These are phyloP conservation scores for Adansonia rubrostipa DNA, from an alignment of 441 rosid genomes.

Conservation along the genomic window DNA sequence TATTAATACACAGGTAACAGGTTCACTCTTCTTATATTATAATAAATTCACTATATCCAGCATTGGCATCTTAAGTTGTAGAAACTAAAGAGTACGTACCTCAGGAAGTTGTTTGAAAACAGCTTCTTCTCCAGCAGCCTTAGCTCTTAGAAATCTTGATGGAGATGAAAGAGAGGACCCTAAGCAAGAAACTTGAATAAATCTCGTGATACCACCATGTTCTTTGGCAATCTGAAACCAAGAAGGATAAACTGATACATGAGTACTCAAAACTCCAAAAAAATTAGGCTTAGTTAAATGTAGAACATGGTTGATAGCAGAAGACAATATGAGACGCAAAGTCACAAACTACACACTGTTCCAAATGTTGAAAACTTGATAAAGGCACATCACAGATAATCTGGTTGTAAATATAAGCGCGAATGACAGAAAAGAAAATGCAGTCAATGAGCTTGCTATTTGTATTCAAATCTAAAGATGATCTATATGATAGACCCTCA, in stretches of 20 bases:
- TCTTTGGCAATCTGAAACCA: constrained; percentile 80
- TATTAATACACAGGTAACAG: not conserved
- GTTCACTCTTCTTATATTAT: not conserved
- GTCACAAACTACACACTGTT: not conserved
- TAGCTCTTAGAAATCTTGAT: constrained; percentile 74
- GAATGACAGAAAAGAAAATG: not conserved
- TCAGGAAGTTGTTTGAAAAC: constrained; percentile 79
- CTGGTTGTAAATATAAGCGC: not conserved
- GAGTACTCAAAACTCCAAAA: not conserved
- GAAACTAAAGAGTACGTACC: constrained; percentile 45
- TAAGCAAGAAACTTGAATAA: constrained; percentile 92
- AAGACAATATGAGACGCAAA: constrained; percentile 8
- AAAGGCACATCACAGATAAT: not conserved
- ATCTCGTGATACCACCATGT: constrained; percentile 98
- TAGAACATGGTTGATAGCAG: constrained; percentile 29
- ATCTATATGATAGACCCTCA: not conserved
- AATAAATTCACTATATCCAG: constrained; percentile 9
- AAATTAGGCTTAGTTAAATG: constrained; percentile 13
- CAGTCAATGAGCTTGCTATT: not conserved
- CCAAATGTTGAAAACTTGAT: not conserved
- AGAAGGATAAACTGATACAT: constrained; percentile 14
- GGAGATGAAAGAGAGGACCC: constrained; percentile 88
- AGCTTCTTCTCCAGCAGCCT: constrained; percentile 97
- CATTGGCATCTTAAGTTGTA: not conserved
- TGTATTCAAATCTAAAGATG: not conserved